Percentiles rank a stretch among this genome's conserved stretches.
Conservation (phyloP, 164 flowering plant genomes). For the Piper longum region DNA sequence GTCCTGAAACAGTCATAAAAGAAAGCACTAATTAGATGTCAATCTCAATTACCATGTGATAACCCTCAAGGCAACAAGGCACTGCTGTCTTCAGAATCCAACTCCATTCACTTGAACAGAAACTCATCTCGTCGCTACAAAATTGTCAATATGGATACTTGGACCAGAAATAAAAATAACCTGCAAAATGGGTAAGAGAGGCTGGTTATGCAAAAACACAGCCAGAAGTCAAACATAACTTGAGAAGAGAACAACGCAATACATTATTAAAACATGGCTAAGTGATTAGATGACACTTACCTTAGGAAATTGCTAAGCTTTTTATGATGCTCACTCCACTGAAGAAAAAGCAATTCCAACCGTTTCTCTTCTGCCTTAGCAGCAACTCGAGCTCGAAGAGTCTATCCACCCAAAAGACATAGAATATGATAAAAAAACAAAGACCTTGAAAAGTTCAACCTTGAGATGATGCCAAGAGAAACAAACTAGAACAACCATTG, state of each 20-base stretch:
- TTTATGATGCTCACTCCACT: conserved; percentile 91
- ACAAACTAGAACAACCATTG: not conserved
- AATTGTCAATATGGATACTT: conserved; percentile 95
- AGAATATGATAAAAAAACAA: not conserved
- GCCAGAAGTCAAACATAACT: not conserved
- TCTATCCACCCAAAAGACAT: conserved; percentile 22
- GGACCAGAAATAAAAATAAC: conserved; percentile 98
- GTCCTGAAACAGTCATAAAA: conserved; percentile 43
- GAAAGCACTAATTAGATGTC: conserved; percentile 7
- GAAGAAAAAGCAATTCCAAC: conserved; percentile 89
- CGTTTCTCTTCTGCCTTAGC: conserved; percentile 99
- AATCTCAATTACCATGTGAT: not conserved
- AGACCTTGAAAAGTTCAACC: not conserved
- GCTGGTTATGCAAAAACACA: not conserved
- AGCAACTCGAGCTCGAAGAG: conserved; percentile 85
- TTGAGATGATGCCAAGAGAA: not conserved
- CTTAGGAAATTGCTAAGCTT: conserved; percentile 86
- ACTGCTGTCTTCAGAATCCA: conserved; percentile 28
- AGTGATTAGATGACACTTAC: conserved; percentile 12
- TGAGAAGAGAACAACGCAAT: not conserved
- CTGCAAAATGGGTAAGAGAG: conserved; percentile 30
- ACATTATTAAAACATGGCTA: not conserved
- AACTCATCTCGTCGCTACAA: conserved; percentile 97
- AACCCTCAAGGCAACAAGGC: conserved; percentile 10
- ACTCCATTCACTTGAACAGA: conserved; percentile 57